A percentile compares a stretch with the other conserved stretches of the same genome.
Evolutionary conservation across 768 basidiomycete genomes (phyloP).

Genomic region (Boletellus sp.): DNA sequence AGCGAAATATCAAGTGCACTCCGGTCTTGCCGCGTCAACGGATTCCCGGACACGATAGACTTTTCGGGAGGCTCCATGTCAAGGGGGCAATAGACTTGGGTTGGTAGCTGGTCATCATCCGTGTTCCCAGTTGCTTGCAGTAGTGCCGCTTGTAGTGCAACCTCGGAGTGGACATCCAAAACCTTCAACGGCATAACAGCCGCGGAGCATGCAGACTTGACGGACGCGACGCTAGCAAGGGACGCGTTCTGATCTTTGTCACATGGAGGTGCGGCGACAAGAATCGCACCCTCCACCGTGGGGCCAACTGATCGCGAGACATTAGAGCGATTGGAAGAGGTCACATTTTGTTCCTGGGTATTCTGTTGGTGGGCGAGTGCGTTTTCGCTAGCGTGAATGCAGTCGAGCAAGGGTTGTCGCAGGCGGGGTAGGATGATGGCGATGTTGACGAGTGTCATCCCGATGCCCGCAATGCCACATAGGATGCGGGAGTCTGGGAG

Average conservation of each 20-base stretch:
- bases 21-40: slow-evolving; percentile 1
- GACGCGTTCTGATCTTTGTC: neutral
- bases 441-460: slow-evolving; percentile 24
- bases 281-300: neutral
- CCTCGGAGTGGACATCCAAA: neutral
- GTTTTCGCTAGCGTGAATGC: neutral
- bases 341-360: neutral
- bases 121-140: neutral
- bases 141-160: neutral
- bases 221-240: neutral
- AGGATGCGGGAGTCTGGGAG: slow-evolving; percentile 29
- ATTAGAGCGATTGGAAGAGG: neutral
- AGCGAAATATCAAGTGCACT: slow-evolving; percentile 9
- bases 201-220: neutral
- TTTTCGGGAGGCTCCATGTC: neutral
- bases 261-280: neutral
- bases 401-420: slow-evolving; percentile 20
- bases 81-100: neutral
- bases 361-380: neutral
- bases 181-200: neutral
- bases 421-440: slow-evolving; percentile 22
- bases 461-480: slow-evolving; percentile 22
- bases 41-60: neutral
- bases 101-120: neutral
- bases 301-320: neutral